These are phyloP conservation scores for Lasiosphaeria ovina DNA, from an alignment of 495 filamentous ascomycete species.

Conservation along the genomic window DNA sequence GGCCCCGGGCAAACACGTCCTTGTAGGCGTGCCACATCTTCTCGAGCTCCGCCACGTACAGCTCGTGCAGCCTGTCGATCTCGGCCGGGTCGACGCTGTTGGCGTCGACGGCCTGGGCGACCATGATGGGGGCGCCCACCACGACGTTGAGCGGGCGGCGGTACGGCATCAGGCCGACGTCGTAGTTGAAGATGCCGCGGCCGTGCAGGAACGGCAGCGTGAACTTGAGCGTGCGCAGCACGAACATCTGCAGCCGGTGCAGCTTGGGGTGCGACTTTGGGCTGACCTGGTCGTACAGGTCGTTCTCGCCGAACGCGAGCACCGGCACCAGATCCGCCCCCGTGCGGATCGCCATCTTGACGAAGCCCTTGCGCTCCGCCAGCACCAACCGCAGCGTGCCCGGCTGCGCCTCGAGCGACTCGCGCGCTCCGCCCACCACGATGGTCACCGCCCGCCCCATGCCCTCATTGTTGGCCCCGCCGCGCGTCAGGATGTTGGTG, in stretches of 20 bases:
- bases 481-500: conserved; percentile 75
- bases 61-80: conserved; percentile 72
- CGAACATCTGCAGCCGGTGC: conserved; percentile 71
- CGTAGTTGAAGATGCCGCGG: conserved; percentile 93
- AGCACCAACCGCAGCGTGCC: conserved; percentile 71
- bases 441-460: conserved; percentile 97
- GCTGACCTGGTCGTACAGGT: conserved; percentile 85
- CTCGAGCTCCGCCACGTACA: conserved; percentile 76
- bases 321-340: conserved; percentile 92
- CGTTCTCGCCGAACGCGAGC: conserved; percentile 90
- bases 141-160: conserved; percentile 83
- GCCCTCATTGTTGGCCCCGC: conserved; percentile 75
- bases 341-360: conserved; percentile 86
- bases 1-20: conserved; percentile 73
- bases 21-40: conserved; percentile 87
- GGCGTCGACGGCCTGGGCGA: conserved; percentile 39
- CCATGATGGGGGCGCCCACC: conserved; percentile 74
- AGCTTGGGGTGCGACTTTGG: conserved; percentile 68
- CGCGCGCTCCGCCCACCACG: conserved; percentile 87
- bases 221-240: conserved; percentile 86
- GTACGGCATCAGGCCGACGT: conserved; percentile 94
- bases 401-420: conserved; percentile 84
- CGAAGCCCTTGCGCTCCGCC: conserved; percentile 81
- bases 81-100: conserved; percentile 65
- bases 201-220: conserved; percentile 90